Base-by-base conservation (phyloP, 192 early-diverging fungal species). In the Podila clonocystis region DNA sequence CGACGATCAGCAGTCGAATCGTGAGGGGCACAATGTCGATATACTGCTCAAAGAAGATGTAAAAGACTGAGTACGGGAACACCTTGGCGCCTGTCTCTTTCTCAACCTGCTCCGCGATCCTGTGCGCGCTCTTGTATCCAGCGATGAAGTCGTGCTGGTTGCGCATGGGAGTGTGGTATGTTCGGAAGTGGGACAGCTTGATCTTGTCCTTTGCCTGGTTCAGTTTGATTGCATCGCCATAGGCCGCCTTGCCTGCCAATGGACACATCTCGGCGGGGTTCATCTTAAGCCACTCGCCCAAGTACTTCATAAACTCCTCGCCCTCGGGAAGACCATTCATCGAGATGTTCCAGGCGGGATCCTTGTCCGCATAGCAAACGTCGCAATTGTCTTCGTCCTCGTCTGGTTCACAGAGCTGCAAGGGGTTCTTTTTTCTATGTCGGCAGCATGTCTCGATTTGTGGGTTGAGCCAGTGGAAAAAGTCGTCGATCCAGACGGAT, bases 41-140 rank as follows among this genome's bases (percentile, higher is more conserved):
- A 55, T 92, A 92, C 77, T 92, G 91, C 66, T 89, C 91, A 73
- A 92, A 92, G 73, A 92, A 92, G 58, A 90, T 84, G 66, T 92
- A 90, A 67, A 89, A 91, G 5, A 91, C 82, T 0, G 89, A 90
- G 63, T 92, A 92, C 0, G 90, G 87, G 58, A 87, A 90, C 5
- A 92, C 89, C 19, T 79, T 78, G 5, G 89, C 29, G 2, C 82
- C 85, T 20, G 76, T 82, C 8, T 85, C 68, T 20, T 70, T 61
- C 31, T 79, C 76, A 1, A 90, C 73, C 9, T 85, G 76, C 1
- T 86, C 70, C n/a, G 90, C 84, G 41, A 92, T 89, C 31, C 91
- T 87, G 50, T 86, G 85, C 5, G 88, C 88, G 4, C 86, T 82
- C 45, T 74, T 84, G 70, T 88, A 88, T 8, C 87, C 91, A 22